phyloP scores from a whole-genome alignment of 2,329 filamentous ascomycete genomes.

The Calonectria crousiana region DNA sequence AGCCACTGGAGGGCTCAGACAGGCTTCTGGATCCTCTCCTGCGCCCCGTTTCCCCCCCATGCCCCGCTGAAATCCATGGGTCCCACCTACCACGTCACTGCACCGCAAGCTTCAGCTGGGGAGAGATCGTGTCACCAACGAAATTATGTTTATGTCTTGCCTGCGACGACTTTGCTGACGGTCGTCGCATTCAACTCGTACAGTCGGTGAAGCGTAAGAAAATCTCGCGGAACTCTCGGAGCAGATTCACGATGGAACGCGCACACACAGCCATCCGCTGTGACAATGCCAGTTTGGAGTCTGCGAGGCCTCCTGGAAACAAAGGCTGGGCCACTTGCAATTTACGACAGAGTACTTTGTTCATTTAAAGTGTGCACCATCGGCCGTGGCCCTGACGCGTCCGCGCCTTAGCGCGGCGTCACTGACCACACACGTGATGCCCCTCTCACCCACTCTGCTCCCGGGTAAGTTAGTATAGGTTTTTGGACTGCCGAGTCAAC shows the following conservation, averaged over 20 bases:
- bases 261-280: not conserved
- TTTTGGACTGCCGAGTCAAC: not conserved
- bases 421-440: conserved; percentile 4
- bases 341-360: not conserved
- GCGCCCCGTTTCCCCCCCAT: conserved; percentile 2
- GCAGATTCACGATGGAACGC: not conserved
- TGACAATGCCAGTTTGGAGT: not conserved
- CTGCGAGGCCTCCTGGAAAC: conserved; percentile 21
- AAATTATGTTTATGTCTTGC: not conserved
- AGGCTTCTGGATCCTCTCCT: conserved; percentile 7
- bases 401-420: not conserved
- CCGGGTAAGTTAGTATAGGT: not conserved
- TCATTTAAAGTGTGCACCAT: conserved; percentile 6
- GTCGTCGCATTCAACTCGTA: not conserved
- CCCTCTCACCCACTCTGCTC: not conserved
- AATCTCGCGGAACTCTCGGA: not conserved
- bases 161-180: not conserved
- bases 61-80: conserved; percentile 10
- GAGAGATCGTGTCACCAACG: conserved; percentile 2
- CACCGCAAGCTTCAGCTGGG: not conserved
- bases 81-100: conserved; percentile 18
- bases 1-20: conserved; percentile 15
- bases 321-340: conserved; percentile 2
- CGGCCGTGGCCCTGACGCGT: not conserved
- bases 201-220: not conserved